Base-by-base conservation (phyloP, 805 yeast species). In the Myxozyma melibiosi region DNA sequence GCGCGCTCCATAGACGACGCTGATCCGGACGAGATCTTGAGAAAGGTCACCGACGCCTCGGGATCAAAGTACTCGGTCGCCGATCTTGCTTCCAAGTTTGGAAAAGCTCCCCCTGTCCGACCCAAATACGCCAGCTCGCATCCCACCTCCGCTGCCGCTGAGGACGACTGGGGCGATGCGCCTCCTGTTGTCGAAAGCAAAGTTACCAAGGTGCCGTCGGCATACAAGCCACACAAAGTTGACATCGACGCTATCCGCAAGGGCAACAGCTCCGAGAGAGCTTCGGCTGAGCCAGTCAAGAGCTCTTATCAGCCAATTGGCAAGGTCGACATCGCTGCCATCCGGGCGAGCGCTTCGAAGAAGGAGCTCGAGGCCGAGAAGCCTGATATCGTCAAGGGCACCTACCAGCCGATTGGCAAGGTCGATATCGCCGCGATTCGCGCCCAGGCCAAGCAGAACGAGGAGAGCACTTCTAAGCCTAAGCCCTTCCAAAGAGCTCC, bases 1-100 rank as follows among this genome's bases (percentile, higher is more conserved):
- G 98, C 98, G n/a, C 84, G 98, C 74, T 96, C 89, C 69, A 77
- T 81, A 41, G 96, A 90, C 68, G 99, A 94, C 71, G 79, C 95
- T 70, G 88, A 89, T 66, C 86, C 87, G 42, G 79, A 79, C 25
- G 95, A 87, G 58, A 80, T 94, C 56, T 71, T 90, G 65, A 78
- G 82, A 42, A 84, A 89, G 63, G 84, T 94, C 47, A 84, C 88
- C 63, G 86, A 89, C 64, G 97, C 98, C 33, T 88, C 98, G 1
- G 99, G 99, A 67, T 96, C 99, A 16, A 84, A 96, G 69, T 94
- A 94, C 74, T 85, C 94, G 3, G 81, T 82, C 53, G 48, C 54
- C 7, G 49, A 44, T 27, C 55, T 61, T 18, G 65, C 61, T 51
- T 14, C 58, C 25, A 50, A 40, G 28, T 57, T 57, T 34, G 45